Evolutionary conservation across 768 basidiomycete genomes (phyloP).

Genomic region (Auricularia heimuer): DNA sequence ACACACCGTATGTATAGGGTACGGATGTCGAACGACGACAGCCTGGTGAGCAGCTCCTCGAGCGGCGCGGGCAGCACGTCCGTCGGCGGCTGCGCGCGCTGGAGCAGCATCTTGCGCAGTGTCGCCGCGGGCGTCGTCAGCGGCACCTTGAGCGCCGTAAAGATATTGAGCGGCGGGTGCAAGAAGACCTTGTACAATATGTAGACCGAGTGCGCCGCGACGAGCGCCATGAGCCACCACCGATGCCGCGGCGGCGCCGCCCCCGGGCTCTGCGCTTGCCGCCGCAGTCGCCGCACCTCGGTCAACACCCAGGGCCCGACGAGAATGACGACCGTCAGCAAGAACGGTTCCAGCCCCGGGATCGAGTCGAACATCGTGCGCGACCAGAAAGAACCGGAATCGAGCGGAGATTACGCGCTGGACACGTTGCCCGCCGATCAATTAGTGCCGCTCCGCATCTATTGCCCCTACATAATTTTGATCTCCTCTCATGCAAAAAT

Average conservation of each 20-base stretch:
- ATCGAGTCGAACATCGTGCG: not conserved
- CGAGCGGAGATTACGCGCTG: not conserved
- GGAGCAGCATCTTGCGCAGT: slow-evolving; percentile 38
- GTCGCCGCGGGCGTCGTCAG: slow-evolving; percentile 43
- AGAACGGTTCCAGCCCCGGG: not conserved
- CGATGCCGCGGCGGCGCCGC: not conserved
- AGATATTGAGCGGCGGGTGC: slow-evolving; percentile 51
- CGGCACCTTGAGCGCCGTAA: slow-evolving; percentile 43
- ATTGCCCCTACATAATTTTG: too few relatives aligned
- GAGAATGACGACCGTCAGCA: slow-evolving; percentile 1
- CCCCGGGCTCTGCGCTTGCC: not conserved
- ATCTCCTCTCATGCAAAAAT: too few relatives aligned
- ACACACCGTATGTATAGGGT: slow-evolving; percentile 49
- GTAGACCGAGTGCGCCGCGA: slow-evolving; percentile 35
- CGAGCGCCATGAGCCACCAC: slow-evolving; percentile 3
- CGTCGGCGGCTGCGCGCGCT: slow-evolving; percentile 25
- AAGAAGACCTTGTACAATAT: slow-evolving; percentile 37
- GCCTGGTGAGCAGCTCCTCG: slow-evolving; percentile 42
- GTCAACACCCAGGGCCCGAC: slow-evolving; percentile 1
- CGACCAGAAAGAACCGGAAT: not conserved
- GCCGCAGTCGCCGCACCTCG: not conserved
- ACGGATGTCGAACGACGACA: slow-evolving; percentile 49
- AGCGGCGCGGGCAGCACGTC: slow-evolving; percentile 34
- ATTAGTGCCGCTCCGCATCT: too few relatives aligned
- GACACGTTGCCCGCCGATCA: not conserved